Evolutionary conservation across 805 yeast species (phyloP), one percentile per base, ranked within the genome.

Genomic region (Schwanniomyces occidentalis): DNA sequence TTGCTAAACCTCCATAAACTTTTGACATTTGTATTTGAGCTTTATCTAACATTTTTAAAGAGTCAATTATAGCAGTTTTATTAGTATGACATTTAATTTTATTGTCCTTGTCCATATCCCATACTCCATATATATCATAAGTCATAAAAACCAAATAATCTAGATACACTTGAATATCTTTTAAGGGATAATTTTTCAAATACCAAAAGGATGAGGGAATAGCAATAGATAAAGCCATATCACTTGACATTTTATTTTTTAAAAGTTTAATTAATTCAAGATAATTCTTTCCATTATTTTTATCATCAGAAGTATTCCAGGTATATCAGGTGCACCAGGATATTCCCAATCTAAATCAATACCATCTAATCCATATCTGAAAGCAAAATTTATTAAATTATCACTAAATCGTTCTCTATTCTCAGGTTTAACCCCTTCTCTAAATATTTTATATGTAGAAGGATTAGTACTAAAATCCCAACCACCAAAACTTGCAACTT

Each of bases 331-430:
- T 8, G 36, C 30, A 9, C 37, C 19, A 15, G 54, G 54, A 20
- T 40, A 49, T 35, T 50, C 54, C 54, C 54, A 50, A 34, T 50
- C 53, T 6, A 50, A 39, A 38, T 50, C 42, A 26, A 45, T 33
- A 16, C 54, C 54, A 37, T 46, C 53, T 26, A 50, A 41, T 4
- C 29, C 32, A 18, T 50, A 22, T 16, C 32, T 32, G 2, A 33
- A 27, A 15, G 46, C 24, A 30, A 49, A 48, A 1, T 22, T 22
- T 9, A 38, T 41, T 14, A 50, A 24, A 30, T 37, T 45, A 21
- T 25, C 38, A 7, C 51, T 53, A 28, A 50, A 46, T 7, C 35
- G 37, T 4, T 41, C 32, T 17, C 43, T 41, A 9, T 34, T 33
- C 9, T 32, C 32, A 6, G 38, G 15, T 19, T 37, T 25, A 13